Conservation (phyloP, 768 basidiomycete species). For the Exidia glandulosa region DNA sequence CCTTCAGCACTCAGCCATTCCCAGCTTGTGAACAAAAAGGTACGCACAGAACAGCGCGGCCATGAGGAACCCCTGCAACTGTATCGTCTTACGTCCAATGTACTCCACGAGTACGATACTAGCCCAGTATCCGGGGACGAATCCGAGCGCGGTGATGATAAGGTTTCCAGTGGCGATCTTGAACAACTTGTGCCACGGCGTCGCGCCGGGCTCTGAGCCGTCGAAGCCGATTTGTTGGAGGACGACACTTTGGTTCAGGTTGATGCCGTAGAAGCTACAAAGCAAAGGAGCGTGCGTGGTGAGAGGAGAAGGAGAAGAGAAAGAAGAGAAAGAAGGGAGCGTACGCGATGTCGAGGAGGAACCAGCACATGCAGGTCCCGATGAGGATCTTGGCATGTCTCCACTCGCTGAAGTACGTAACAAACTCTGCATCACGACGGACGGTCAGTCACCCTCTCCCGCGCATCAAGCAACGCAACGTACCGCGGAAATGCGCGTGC, state of each 20-base stretch:
- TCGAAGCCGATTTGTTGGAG: slow-evolving; percentile 61
- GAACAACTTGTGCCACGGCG: slow-evolving; percentile 55
- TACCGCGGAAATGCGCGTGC: slow-evolving; percentile 44
- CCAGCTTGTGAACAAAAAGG: neutral
- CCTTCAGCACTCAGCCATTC: neutral
- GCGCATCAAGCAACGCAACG: neutral
- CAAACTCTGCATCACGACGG: slow-evolving; percentile 36
- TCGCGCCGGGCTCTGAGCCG: slow-evolving; percentile 37
- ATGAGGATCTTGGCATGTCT: slow-evolving; percentile 54
- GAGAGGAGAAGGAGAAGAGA: neutral
- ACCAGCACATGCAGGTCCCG: slow-evolving; percentile 62
- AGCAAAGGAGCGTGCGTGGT: neutral
- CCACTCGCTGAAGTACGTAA: slow-evolving; percentile 66
- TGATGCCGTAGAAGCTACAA: slow-evolving; percentile 63
- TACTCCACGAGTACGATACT: slow-evolving; percentile 60
- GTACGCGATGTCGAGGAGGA: slow-evolving; percentile 63
- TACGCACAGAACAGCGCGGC: slow-evolving; percentile 53
- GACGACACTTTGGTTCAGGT: slow-evolving; percentile 68
- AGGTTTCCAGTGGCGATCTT: slow-evolving; percentile 56
- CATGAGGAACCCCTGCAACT: slow-evolving; percentile 62
- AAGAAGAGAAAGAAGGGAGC: slow-evolving; percentile 9
- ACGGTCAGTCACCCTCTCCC: neutral
- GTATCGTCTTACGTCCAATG: slow-evolving; percentile 64
- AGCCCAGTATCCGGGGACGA: slow-evolving; percentile 68
- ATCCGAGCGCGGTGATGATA: slow-evolving; percentile 67